Percentiles rank a stretch among this genome's conserved stretches.
Conservation (phyloP, 2,329 filamentous ascomycete genomes). For the Diplodia sapinea region DNA sequence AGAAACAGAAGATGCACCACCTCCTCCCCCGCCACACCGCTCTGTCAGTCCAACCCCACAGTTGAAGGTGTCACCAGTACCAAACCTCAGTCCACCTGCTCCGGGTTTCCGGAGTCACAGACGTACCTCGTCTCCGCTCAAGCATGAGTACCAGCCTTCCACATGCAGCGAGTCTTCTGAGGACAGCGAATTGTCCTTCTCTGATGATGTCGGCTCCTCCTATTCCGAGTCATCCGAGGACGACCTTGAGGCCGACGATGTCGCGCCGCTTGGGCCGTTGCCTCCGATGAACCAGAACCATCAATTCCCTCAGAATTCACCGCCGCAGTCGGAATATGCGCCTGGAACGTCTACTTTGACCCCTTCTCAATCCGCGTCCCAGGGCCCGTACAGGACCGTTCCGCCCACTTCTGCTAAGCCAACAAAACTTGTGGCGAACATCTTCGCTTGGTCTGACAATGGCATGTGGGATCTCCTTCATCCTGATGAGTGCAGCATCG, state of each 20-base stretch:
- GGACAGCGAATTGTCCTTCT: constrained; percentile 59
- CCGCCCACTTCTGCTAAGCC: constrained; percentile 57
- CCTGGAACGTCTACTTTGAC: constrained; percentile 63
- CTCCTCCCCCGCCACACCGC: constrained; percentile 58
- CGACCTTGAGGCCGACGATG: constrained; percentile 59
- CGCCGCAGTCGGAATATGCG: constrained; percentile 48
- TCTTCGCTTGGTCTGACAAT: constrained; percentile 69
- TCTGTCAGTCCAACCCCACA: constrained; percentile 56
- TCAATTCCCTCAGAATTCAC: constrained; percentile 53
- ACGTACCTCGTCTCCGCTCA: constrained; percentile 87
- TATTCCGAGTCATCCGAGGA: constrained; percentile 62
- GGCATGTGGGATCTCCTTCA: constrained; percentile 67
- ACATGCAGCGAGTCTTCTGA: constrained; percentile 67
- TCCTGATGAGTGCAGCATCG: constrained; percentile 66
- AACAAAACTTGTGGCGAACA: constrained; percentile 63
- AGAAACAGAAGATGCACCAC: constrained; percentile 40
- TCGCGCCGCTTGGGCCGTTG: constrained; percentile 35
- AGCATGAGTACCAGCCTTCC: constrained; percentile 95
- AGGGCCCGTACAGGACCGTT: constrained; percentile 68
- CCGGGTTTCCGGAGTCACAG: constrained; percentile 60
- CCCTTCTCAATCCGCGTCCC: constrained; percentile 82
- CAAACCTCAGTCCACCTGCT: constrained; percentile 56
- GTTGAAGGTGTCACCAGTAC: constrained; percentile 51
- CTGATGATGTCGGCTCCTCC: constrained; percentile 59
- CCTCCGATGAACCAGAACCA: constrained; percentile 15